These are phyloP conservation scores for Schoenoplectus tabernaemontani DNA, from an alignment of 202 grass and related monocot species.

Conservation along the genomic window DNA sequence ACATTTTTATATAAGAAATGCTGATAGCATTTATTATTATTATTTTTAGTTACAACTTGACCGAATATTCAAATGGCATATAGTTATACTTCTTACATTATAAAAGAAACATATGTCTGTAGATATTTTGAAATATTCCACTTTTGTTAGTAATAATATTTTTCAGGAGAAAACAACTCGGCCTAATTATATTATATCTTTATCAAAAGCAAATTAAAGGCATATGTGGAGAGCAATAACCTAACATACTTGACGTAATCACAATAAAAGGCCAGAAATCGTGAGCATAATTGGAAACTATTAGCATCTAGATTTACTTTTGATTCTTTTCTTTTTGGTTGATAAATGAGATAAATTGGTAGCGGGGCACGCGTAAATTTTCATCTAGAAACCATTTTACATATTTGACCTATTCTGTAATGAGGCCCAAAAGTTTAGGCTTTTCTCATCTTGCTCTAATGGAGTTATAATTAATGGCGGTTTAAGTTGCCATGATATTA, in stretches of 20 bases:
- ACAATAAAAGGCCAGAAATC: constrained; percentile 3
- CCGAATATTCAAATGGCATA: background rate
- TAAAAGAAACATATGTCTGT: background rate
- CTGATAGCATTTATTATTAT: background rate
- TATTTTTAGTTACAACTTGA: background rate
- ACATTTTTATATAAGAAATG: background rate
- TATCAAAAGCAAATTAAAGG: background rate
- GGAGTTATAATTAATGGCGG: constrained; percentile 11
- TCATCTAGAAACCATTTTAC: constrained; percentile 1
- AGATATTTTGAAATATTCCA: too few species aligned
- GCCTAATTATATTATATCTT: constrained; percentile 12
- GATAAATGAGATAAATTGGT: background rate
- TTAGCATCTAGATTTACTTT: constrained; percentile 3
- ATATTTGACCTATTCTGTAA: constrained; percentile 14
- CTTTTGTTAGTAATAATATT: background rate
- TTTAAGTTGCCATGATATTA: constrained; percentile 23
- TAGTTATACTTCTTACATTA: too few species aligned
- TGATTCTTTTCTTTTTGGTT: background rate
- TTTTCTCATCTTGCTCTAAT: constrained; percentile 17
- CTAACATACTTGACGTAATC: constrained; percentile 6
- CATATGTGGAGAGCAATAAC: constrained; percentile 14
- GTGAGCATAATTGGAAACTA: constrained; percentile 11
- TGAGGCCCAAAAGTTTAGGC: constrained; percentile 25
- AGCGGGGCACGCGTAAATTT: constrained; percentile 14
- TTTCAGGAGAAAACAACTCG: background rate